Base-by-base conservation (phyloP, 352 stramenopile species). In the Phytophthora macrochlamydospora region DNA sequence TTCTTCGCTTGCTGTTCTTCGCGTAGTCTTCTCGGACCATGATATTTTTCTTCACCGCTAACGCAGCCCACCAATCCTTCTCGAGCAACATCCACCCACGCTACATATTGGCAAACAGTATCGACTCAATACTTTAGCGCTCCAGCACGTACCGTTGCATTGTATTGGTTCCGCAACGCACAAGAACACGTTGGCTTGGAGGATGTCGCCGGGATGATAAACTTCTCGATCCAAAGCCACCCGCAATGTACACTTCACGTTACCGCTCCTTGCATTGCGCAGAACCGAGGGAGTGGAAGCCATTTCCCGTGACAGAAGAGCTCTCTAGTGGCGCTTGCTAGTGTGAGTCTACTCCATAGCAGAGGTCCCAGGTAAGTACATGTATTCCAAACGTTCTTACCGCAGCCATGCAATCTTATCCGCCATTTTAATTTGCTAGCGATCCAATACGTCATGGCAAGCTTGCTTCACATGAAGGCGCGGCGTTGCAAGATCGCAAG, bases 181-280 rank as follows among this genome's bases (percentile, higher is more conserved):
- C 13, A 62, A 44, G 51, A 66, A 60, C 13, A 66, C 59, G n/a
- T 56, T 67, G 28, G 43, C 35, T 62, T 67, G 60, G 1, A 67
- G 29, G 12, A 62, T 67, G 42, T 62, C 60, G 3, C 60, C 60
- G 4, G 45, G 43, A 28, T 67, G 51, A 43, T 67, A 67, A 18
- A 2, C 55, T 3, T 62, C 60, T 7, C 60, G 51, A 28, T 67
- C 52, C 9, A 67, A 52, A 13, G 60, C 60, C 31, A 60, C 59
- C 24, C 52, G 51, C 12, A 67, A n/a, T 4, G 45, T 67, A 33
- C 60, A 67, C 33, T 67, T 62, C 11, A 67, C 37, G 29, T 56
- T 67, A 28, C 52, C 44, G 44, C 35, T 53, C 12, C 60, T 49
- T 7, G 45, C 29, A 24, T 67, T 60, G 51, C 59, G 51, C 42